These are phyloP conservation scores for Puccinia horiana DNA, from an alignment of 1,284 basidiomycete species.

Conservation along the genomic window DNA sequence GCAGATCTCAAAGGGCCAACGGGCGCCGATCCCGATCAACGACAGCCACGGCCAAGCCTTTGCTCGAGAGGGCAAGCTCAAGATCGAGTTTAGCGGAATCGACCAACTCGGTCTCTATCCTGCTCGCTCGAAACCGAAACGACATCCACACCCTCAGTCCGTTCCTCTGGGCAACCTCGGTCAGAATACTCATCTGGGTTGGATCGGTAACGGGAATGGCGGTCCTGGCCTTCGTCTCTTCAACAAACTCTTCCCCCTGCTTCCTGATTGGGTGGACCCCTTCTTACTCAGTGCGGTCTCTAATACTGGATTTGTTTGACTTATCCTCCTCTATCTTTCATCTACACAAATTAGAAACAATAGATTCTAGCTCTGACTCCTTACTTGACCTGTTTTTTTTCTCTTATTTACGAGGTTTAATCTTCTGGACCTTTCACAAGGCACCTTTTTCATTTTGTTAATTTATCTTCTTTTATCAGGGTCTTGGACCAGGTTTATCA, in stretches of 20 bases:
- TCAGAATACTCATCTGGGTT: conserved; percentile 5
- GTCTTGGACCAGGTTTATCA: no score
- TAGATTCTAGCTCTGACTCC: no score
- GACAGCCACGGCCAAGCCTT: conserved; percentile 50
- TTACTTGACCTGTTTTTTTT: not conserved
- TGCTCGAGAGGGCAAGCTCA: not conserved
- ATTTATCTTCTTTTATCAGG: no score
- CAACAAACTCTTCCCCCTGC: not conserved
- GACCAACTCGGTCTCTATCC: conserved; percentile 45
- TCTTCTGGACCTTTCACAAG: not conserved
- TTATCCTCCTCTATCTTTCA: not conserved
- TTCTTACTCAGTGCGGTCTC: conserved; percentile 43
- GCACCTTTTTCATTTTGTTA: no score
- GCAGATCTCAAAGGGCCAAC: conserved; percentile 50
- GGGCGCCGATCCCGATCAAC: conserved; percentile 50
- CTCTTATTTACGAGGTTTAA: not conserved
- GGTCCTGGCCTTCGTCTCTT: conserved; percentile 36
- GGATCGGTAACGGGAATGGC: conserved; percentile 25
- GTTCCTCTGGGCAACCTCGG: no score
- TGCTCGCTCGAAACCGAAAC: conserved; percentile 34
- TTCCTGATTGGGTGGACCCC: conserved; percentile 47
- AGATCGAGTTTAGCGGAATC: conserved; percentile 43
- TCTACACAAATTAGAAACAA: not conserved
- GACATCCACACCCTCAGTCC: not conserved
- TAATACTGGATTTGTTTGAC: conserved; percentile 36